Evolutionary conservation across 768 basidiomycete genomes (phyloP).

Genomic region (Lentinus brumalis): DNA sequence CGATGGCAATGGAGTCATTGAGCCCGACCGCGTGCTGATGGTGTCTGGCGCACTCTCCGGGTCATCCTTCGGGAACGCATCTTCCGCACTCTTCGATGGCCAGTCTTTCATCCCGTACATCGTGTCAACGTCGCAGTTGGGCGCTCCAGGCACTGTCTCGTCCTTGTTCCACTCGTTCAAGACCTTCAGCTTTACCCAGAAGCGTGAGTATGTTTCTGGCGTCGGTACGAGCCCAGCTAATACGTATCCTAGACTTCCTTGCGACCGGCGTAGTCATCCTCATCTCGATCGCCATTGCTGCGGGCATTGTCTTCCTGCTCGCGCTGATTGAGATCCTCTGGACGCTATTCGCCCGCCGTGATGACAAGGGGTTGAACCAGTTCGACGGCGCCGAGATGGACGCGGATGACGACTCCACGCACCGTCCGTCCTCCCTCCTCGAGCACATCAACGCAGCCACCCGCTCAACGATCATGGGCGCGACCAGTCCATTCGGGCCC

Average conservation of each 20-base stretch:
- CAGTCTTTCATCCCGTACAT: constrained; percentile 81
- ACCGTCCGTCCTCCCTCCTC: constrained; percentile 84
- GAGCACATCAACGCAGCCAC: constrained; percentile 93
- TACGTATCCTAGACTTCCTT: constrained; percentile 64
- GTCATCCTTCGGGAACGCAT: constrained; percentile 73
- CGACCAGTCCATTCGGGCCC: constrained; percentile 38
- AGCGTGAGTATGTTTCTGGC: constrained; percentile 48
- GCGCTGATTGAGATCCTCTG: constrained; percentile 85
- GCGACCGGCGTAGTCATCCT: constrained; percentile 93
- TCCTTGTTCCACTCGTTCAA: constrained; percentile 86
- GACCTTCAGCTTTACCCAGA: constrained; percentile 72
- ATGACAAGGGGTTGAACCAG: constrained; percentile 63
- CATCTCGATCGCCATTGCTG: constrained; percentile 95
- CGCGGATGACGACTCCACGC: constrained; percentile 71
- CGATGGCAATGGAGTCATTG: constrained; percentile 64
- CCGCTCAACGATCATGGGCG: constrained; percentile 76
- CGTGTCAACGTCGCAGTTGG: constrained; percentile 62
- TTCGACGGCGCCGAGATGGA: constrained; percentile 66
- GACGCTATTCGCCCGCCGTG: constrained; percentile 83
- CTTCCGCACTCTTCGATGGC: constrained; percentile 88
- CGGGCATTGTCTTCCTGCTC: constrained; percentile 88
- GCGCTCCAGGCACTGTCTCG: constrained; percentile 57
- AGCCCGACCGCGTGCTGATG: constrained; percentile 87
- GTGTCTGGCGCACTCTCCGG: constrained; percentile 79
- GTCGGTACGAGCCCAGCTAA: constrained; percentile 9